Evolutionary conservation across 176 grass and related monocot genomes (phyloP).

Genomic region (Stipa capillata): DNA sequence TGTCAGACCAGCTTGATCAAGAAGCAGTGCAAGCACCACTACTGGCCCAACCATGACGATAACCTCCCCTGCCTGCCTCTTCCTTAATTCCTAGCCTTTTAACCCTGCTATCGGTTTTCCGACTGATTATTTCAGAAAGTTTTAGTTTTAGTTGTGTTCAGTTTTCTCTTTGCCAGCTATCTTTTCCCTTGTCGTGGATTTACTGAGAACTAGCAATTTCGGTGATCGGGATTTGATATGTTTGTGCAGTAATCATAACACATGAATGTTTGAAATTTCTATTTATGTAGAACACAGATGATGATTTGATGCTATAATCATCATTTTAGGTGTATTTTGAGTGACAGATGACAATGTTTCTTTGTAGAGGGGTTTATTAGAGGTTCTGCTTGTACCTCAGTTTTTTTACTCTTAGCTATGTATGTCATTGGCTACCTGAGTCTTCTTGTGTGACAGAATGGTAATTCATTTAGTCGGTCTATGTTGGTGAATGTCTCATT

Average conservation of each 20-base stretch:
- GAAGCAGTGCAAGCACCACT: conserved; percentile 37
- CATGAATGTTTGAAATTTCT: background rate
- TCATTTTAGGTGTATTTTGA: background rate
- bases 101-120: background rate
- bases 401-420: too few species aligned
- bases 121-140: background rate
- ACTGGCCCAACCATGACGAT: conserved; percentile 13
- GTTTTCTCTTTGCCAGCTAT: background rate
- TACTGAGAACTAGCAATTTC: background rate
- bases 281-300: background rate
- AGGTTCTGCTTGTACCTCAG: too few species aligned
- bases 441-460: too few species aligned
- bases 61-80: background rate
- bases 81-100: background rate
- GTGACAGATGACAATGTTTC: background rate
- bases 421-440: too few species aligned
- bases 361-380: too few species aligned
- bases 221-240: background rate
- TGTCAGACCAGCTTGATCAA: background rate
- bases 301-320: background rate
- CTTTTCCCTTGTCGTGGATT: background rate
- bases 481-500: too few species aligned
- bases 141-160: background rate
- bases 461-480: too few species aligned
- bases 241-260: too few species aligned